These are phyloP conservation scores for Meyerozyma carpophila DNA, from an alignment of 1,139 yeast genomes.

Conservation along the genomic window DNA sequence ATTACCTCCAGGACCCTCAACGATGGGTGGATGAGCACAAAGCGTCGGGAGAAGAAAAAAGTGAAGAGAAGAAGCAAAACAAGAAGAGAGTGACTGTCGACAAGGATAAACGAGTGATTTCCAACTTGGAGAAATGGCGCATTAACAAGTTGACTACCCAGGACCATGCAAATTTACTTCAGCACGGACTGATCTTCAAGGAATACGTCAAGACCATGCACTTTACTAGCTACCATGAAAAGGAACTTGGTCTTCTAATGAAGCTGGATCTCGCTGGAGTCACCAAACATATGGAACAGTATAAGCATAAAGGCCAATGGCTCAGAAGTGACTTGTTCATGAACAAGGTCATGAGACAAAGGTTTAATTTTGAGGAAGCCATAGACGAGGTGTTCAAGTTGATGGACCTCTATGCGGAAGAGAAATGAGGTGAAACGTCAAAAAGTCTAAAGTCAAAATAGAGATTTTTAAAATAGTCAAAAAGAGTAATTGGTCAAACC, in stretches of 20 bases:
- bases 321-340: constrained; percentile 24
- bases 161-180: constrained; percentile 26
- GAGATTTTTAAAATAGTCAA: not conserved
- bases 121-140: constrained; percentile 16
- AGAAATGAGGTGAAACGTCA: not conserved
- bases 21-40: constrained; percentile 15
- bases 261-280: constrained; percentile 4
- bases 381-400: not conserved
- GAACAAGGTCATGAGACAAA: constrained; percentile 8
- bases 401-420: not conserved
- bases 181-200: constrained; percentile 12
- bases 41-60: not conserved
- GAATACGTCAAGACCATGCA: constrained; percentile 14
- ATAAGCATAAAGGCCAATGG: not conserved
- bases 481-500: not conserved
- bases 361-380: not conserved
- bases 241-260: constrained; percentile 17
- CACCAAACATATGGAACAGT: constrained; percentile 5
- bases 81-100: not conserved
- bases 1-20: constrained; percentile 21
- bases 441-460: not conserved
- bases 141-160: constrained; percentile 17
- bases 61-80: not conserved
- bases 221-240: constrained; percentile 23
- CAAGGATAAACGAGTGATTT: constrained; percentile 10